Base-by-base conservation (phyloP, 805 yeast genomes). In the Priceomyces medius region DNA sequence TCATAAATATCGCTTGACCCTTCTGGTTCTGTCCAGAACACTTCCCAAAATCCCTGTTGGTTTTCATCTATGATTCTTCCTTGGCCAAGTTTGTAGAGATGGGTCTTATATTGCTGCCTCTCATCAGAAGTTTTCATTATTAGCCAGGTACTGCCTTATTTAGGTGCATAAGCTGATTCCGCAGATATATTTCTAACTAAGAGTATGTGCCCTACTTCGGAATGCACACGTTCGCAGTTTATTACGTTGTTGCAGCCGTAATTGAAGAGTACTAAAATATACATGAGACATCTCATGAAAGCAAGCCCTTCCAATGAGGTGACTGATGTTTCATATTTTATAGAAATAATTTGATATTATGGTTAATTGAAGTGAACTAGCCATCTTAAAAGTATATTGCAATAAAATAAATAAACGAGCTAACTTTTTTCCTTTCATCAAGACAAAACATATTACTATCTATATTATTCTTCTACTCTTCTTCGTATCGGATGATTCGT, bases 51-150 rank as follows among this genome's bases (percentile, higher is more conserved):
- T 12, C 35, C 45, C 2, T 31, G 21, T 39, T 63, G 60, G 16
- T 46, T 45, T 9, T 44, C 47, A 3, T 55, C 54, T 9, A 71
- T 59, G 8, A 66, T 49, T 31, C 68, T 50, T 20, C 74, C 68
- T 35, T 76, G 81, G 3, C 79, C 76, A 20, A 87, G 72, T 47
- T 71, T 68, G 53, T 74, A 73, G 46, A 85, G 76, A 53, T 81
- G 87, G 53, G 74, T 75, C 56, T 78, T 80, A 59, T 79, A 76
- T 40, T 69, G 67, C 28, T 77, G 64, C 54, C 74, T 83, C 18
- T 90, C 85, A 43, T 85, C 91, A n/a, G 83, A 68, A 23, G 83
- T 76, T 31, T 84, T 89, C 95, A 88, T 88, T n/a, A 19, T 34
- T 29, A 18, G 21, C n/a, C n/a, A n/a, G n/a, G n/a, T n/a, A n/a